These are phyloP conservation scores for Ulota crispa DNA, from an alignment of 225 moss, liverwort and hornwort species.

Conservation along the genomic window DNA sequence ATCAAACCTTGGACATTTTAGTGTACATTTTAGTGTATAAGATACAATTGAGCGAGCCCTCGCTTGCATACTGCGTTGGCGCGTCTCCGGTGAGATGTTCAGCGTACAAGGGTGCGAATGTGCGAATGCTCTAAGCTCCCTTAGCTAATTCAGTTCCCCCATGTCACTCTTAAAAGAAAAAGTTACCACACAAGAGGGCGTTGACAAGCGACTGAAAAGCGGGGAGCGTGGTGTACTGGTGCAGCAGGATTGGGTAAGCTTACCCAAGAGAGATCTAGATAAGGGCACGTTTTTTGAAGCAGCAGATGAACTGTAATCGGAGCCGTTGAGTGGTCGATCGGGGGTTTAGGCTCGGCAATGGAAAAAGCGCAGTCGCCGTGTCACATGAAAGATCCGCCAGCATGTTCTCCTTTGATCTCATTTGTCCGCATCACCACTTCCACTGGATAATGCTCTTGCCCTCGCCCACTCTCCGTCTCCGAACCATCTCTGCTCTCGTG, in stretches of 20 bases:
- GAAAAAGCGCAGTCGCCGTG: slow-evolving; percentile 32
- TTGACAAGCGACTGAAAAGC: neutral
- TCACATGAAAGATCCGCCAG: slow-evolving; percentile 27
- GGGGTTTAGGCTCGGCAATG: neutral
- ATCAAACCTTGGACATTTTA: too few relatives aligned
- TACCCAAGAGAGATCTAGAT: slow-evolving; percentile 18
- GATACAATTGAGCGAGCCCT: too few relatives aligned
- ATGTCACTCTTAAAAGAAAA: neutral
- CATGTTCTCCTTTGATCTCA: slow-evolving; percentile 16
- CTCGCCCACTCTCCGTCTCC: neutral
- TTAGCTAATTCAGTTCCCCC: neutral
- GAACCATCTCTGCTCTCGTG: neutral
- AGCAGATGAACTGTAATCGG: slow-evolving; percentile 3
- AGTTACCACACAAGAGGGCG: neutral
- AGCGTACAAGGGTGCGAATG: too few relatives aligned
- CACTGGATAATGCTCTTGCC: slow-evolving; percentile 33
- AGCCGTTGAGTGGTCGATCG: slow-evolving; percentile 10
- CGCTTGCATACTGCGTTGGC: too few relatives aligned
- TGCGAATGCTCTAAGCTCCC: neutral
- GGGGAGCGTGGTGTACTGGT: neutral
- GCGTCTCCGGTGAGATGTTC: too few relatives aligned
- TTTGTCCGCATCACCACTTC: slow-evolving; percentile 28
- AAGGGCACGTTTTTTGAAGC: slow-evolving; percentile 8
- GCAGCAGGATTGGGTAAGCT: slow-evolving; percentile 24
- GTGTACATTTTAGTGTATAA: too few relatives aligned